Evolutionary conservation across 1,139 yeast species (phyloP).

Genomic region (Zygoascus sp.): DNA sequence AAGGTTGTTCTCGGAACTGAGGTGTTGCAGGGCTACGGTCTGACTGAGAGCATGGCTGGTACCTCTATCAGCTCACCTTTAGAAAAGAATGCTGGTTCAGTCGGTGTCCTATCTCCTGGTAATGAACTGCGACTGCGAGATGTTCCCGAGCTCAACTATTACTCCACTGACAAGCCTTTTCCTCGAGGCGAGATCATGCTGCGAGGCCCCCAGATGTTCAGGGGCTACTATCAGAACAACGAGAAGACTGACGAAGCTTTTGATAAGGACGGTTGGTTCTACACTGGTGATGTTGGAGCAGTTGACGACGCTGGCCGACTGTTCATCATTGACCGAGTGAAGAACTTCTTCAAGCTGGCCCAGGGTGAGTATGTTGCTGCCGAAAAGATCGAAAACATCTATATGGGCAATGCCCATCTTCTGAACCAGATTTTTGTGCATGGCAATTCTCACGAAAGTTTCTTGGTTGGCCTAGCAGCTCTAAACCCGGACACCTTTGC

Average conservation of each 20-base stretch:
- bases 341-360: slow-evolving; percentile 74
- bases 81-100: slow-evolving; percentile 48
- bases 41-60: slow-evolving; percentile 76
- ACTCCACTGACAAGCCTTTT: slow-evolving; percentile 45
- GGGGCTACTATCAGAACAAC: slow-evolving; percentile 56
- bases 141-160: slow-evolving; percentile 65
- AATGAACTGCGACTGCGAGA: slow-evolving; percentile 59
- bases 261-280: slow-evolving; percentile 69
- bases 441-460: slow-evolving; percentile 60
- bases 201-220: slow-evolving; percentile 64
- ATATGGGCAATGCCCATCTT: slow-evolving; percentile 50
- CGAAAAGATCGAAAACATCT: slow-evolving; percentile 65
- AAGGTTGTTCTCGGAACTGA: slow-evolving; percentile 59
- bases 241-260: slow-evolving; percentile 50
- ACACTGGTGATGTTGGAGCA: slow-evolving; percentile 69
- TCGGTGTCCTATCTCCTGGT: slow-evolving; percentile 55
- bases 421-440: slow-evolving; percentile 57
- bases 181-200: slow-evolving; percentile 58
- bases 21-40: slow-evolving; percentile 68
- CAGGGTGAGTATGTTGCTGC: slow-evolving; percentile 84
- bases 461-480: slow-evolving; percentile 61
- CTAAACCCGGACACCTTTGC: slow-evolving; percentile 45
- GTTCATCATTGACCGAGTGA: slow-evolving; percentile 65
- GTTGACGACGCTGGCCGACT: slow-evolving; percentile 54
- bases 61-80: slow-evolving; percentile 45